Percentiles rank a stretch among this genome's conserved stretches.
Evolutionary conservation across 1,139 yeast species (phyloP).

Genomic region (Pichia sp.): DNA sequence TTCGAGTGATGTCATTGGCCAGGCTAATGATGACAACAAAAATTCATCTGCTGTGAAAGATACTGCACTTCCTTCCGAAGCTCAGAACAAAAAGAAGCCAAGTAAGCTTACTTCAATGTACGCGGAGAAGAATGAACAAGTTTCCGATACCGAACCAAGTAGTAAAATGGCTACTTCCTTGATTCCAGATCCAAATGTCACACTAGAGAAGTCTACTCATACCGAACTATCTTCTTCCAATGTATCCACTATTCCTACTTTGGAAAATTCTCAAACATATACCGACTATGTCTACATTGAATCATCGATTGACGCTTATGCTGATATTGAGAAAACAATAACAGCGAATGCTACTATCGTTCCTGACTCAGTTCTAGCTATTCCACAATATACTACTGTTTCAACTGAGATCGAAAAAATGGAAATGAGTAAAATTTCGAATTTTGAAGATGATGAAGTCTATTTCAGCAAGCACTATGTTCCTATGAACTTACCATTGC

Average conservation of each 20-base stretch:
- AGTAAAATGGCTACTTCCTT: too few species aligned
- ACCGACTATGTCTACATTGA: slow-evolving; percentile 2
- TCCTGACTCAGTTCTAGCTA: not conserved
- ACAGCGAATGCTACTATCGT: not conserved
- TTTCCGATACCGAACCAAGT: too few species aligned
- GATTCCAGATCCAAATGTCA: not conserved
- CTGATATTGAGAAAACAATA: not conserved
- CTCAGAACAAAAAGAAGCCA: too few species aligned
- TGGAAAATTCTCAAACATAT: not conserved
- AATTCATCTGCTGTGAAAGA: too few species aligned
- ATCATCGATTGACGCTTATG: not conserved
- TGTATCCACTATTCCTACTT: not conserved
- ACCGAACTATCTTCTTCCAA: not conserved
- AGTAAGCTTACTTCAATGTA: too few species aligned
- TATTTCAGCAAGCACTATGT: slow-evolving; percentile 34
- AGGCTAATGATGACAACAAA: not conserved
- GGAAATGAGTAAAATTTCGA: not conserved
- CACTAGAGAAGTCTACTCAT: not conserved
- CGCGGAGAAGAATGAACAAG: too few species aligned
- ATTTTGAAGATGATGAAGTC: slow-evolving; percentile 39
- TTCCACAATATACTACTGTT: slow-evolving; percentile 5
- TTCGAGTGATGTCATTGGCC: not conserved
- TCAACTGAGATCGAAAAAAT: slow-evolving; percentile 6
- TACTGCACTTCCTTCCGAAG: too few species aligned
- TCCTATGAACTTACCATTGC: slow-evolving; percentile 39